Conservation (phyloP, 2,329 filamentous ascomycete species). For the Torrubiellomyces zombiae region DNA sequence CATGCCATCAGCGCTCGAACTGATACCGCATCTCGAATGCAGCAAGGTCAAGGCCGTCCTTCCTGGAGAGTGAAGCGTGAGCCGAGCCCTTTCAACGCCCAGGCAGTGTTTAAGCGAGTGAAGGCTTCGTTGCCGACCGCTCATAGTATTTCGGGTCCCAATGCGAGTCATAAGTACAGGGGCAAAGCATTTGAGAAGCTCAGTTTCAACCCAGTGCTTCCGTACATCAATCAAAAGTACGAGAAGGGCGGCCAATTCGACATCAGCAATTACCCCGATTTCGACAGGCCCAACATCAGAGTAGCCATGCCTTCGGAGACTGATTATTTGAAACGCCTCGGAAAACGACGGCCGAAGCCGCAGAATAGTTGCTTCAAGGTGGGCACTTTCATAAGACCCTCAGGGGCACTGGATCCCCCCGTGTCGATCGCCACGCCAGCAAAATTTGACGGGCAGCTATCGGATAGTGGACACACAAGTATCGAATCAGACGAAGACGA, state of each 20-base stretch:
- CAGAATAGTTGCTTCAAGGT: slow-evolving; percentile 18
- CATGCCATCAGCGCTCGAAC: slow-evolving; percentile 38
- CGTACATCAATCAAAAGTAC: slow-evolving; percentile 41
- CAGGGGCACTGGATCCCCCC: slow-evolving; percentile 11
- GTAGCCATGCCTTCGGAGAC: slow-evolving; percentile 25
- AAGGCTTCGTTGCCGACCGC: slow-evolving; percentile 24
- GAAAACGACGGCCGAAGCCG: too few species aligned
- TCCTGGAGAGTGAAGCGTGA: slow-evolving; percentile 27
- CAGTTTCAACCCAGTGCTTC: slow-evolving; percentile 34
- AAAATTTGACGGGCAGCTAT: slow-evolving; percentile 18
- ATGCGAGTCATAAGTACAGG: too few species aligned
- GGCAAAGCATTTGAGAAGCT: slow-evolving; percentile 37
- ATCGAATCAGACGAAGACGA: slow-evolving; percentile 39
- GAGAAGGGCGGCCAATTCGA: slow-evolving; percentile 38
- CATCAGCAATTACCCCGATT: slow-evolving; percentile 17
- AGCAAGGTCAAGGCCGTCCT: slow-evolving; percentile 15
- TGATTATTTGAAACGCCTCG: slow-evolving; percentile 30
- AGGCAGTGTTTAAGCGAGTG: slow-evolving; percentile 42
- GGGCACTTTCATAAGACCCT: slow-evolving; percentile 11
- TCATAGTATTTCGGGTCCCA: too few species aligned
- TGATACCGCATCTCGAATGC: slow-evolving; percentile 22
- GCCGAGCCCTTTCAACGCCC: slow-evolving; percentile 38
- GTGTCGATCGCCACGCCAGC: slow-evolving; percentile 17
- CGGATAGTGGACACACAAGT: slow-evolving; percentile 33
- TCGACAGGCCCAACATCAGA: slow-evolving; percentile 13